Conservation (phyloP, 2,329 filamentous ascomycete species). For the Magnaporthiopsis rhizophila region DNA sequence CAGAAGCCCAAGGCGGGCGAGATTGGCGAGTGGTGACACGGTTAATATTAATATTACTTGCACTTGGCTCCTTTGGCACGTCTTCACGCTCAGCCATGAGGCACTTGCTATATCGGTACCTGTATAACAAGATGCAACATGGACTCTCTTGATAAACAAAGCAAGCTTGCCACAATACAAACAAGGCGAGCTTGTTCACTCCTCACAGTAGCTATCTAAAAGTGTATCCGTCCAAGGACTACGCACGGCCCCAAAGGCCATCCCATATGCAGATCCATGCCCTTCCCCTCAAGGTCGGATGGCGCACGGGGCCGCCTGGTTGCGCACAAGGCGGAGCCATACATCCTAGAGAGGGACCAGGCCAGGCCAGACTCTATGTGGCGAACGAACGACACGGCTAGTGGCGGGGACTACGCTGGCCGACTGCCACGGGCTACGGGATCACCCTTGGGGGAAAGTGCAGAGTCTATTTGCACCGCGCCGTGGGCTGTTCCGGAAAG, state of each 20-base stretch:
- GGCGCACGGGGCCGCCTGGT: no score
- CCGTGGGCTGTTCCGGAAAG: no score
- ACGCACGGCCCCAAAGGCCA: no score
- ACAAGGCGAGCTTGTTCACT: background rate
- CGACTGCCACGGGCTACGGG: background rate
- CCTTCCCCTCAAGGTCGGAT: no score
- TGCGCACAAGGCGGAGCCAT: background rate
- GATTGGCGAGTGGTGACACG: slow-evolving; percentile 32
- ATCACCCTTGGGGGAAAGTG: background rate
- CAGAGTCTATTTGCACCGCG: background rate
- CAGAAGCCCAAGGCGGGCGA: slow-evolving; percentile 44
- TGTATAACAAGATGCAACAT: background rate
- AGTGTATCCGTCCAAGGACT: no score
- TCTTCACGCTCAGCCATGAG: no score
- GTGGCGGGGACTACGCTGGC: no score
- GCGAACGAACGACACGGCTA: background rate
- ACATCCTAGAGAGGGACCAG: background rate
- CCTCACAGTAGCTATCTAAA: no score
- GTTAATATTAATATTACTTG: background rate
- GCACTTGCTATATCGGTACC: background rate
- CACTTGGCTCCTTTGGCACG: no score
- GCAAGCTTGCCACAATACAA: background rate
- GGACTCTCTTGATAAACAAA: background rate
- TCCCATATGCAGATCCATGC: no score
- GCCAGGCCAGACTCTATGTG: background rate